These are phyloP conservation scores for Boletus sp. DNA, from an alignment of 1,284 basidiomycete genomes.

Conservation along the genomic window DNA sequence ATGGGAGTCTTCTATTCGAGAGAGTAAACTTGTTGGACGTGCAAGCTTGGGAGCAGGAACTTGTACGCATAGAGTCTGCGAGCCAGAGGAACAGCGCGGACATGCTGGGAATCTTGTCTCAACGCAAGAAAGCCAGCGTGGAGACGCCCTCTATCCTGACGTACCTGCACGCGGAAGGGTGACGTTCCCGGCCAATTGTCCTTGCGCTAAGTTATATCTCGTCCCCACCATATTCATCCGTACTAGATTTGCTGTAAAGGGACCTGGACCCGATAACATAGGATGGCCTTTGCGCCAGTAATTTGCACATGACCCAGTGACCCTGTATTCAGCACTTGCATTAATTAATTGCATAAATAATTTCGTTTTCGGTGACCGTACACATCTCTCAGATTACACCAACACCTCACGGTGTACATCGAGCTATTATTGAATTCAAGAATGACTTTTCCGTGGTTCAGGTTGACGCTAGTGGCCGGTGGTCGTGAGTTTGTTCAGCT, in stretches of 20 bases:
- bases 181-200: constrained; percentile 6
- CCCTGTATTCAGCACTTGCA: constrained; percentile 1
- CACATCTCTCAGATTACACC: background rate
- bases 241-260: constrained; percentile 12
- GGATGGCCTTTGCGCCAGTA: constrained; percentile 5
- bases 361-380: no score
- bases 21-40: constrained; percentile 39
- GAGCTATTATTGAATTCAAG: no score
- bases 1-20: constrained; percentile 22
- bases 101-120: constrained; percentile 53
- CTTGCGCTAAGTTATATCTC: constrained; percentile 10
- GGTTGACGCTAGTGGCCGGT: constrained; percentile 42
- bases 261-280: constrained; percentile 5
- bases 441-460: constrained; percentile 51
- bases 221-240: constrained; percentile 1
- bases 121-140: constrained; percentile 38
- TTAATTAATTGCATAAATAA: constrained; percentile 21
- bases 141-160: constrained; percentile 26
- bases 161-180: constrained; percentile 31
- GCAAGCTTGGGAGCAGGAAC: constrained; percentile 73
- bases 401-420: background rate
- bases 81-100: constrained; percentile 57
- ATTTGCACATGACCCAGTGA: constrained; percentile 13
- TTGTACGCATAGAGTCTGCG: constrained; percentile 62
- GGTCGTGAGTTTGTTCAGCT: constrained; percentile 41